A percentile compares a stretch with the other conserved stretches of the same genome.
phyloP scores from a whole-genome alignment of 1,284 basidiomycete species.

The Cryptococcus sp. region DNA sequence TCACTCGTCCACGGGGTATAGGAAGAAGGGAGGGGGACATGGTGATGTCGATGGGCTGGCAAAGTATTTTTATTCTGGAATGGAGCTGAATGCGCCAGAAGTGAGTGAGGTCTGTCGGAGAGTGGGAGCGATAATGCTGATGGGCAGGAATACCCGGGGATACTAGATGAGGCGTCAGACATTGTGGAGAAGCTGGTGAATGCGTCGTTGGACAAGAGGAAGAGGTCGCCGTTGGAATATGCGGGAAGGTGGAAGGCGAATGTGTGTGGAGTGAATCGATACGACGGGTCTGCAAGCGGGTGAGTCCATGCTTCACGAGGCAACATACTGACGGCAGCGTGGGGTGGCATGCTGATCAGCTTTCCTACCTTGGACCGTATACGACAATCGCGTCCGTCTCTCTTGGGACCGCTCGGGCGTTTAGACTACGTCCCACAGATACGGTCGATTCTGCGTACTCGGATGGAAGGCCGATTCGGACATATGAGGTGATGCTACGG shows the following conservation, averaged over 20 bases:
- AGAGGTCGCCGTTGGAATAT: slow-evolving; percentile 69
- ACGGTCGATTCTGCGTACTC: slow-evolving; percentile 47
- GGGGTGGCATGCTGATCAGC: slow-evolving; percentile 70
- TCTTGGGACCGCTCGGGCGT: slow-evolving; percentile 70
- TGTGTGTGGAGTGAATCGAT: slow-evolving; percentile 85
- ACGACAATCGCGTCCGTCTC: slow-evolving; percentile 89
- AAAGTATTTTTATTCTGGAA: slow-evolving; percentile 31
- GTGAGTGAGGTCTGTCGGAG: slow-evolving; percentile 7
- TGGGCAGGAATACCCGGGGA: slow-evolving; percentile 54
- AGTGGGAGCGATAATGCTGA: not conserved
- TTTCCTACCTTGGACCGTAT: slow-evolving; percentile 73
- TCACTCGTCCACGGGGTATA: slow-evolving; percentile 64
- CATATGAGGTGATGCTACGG: slow-evolving; percentile 72
- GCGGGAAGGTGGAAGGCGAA: slow-evolving; percentile 73
- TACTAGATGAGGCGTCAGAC: slow-evolving; percentile 71
- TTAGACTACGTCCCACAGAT: slow-evolving; percentile 57
- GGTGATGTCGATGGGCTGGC: slow-evolving; percentile 11
- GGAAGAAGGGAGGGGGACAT: slow-evolving; percentile 38
- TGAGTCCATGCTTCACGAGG: slow-evolving; percentile 11
- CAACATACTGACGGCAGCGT: slow-evolving; percentile 51
- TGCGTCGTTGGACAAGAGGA: slow-evolving; percentile 58
- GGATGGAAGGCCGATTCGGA: slow-evolving; percentile 57
- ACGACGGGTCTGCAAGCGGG: slow-evolving; percentile 68
- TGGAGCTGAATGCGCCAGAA: slow-evolving; percentile 11
- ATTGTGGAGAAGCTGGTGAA: slow-evolving; percentile 74